Evolutionary conservation across 345 rosid genomes (phyloP), one percentile per base, ranked within the genome.

Genomic region (Euclidium syriacum): DNA sequence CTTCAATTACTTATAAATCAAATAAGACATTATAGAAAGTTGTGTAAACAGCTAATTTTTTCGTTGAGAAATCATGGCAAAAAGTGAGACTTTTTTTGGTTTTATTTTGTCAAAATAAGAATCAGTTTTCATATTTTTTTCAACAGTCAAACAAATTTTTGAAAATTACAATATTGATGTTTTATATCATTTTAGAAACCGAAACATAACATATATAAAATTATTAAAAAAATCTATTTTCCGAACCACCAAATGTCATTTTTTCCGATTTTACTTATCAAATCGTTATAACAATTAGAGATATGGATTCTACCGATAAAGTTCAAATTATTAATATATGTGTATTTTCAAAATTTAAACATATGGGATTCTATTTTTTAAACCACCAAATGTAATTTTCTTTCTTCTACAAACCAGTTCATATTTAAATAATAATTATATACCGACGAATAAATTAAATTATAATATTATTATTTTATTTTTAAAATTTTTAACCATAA

Each of bases 11-110:
- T 61, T 61, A 25, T 46, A 35, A 39, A 40, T 49, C 72, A 50
- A 40, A 53, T 50, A 40, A 50, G 27, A 50, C 26, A 40, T 33
- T n/a, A 40, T 23, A 50, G 11, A 50, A 68, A 50, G 61, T 12
- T 38, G 42, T 69, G 62, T 52, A 69, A 52, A 69, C 55, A 34
- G 9, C 40, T 27, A 24, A 20, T 60, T 35, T 33, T 24, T 50
- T 48, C 19, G 39, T 51, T 58, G 5, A 40, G 15, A 30, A 58
- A 41, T 11, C 19, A 25, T 59, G 66, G 46, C 40, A 20, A 35
- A 36, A 36, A 29, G 58, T 29, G 7, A 56, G 49, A 29, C 51
- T 49, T 57, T 49, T 57, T 67, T 38, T 48, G 58, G 26, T 20
- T 58, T 56, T 67, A 9, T 14, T 29, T 50, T 56, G 16, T 26